Evolutionary conservation across 1,139 yeast genomes (phyloP), one percentile per base, ranked within the genome.

Genomic region (Diutina neorugosa): DNA sequence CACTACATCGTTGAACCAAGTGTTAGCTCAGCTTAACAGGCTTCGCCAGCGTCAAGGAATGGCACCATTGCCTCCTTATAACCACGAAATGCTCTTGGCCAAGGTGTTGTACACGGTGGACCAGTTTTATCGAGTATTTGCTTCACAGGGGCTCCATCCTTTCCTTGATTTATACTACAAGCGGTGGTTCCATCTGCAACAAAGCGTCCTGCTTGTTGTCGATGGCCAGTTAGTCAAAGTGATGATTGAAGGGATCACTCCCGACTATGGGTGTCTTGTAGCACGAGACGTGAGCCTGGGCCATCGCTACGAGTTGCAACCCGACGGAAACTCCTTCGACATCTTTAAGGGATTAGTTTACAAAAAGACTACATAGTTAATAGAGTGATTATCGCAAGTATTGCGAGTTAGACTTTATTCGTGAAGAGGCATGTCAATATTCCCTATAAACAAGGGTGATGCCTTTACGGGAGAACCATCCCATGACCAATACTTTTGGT

Each of bases 301-400:
- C 0, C 75, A 72, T 44, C 68, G 65, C 3, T 82, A 77, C 59
- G 86, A 88, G 60, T 70, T 94, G 52, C 98, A 90, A 65, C 98
- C 99, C 0, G 98, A 94, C 65, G 98, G 98, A 0, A 94, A 94
- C 65, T 88, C 97, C 2, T 94, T 94, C 64, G 98, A 94, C 64
- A 91, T 94, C 74, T 86, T 93, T 71, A 86, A 80, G 61, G 98
- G 98, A 0, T 71, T 94, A 58, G 85, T 94, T n/a, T 86, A 89
- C 56, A 82, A 78, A 60, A 84, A 83, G 16, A 46, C 50, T 20
- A n/a, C 21, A 2, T 40, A 31, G 37, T 9, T 12, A 9, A 27
- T 5, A 27, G 8, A 27, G 11, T 27, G 11, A 12, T 9, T 27
- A 27, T 27, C 34, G 11, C 11, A 27, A 12, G 11, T 27, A 2